Base-by-base conservation (phyloP, 805 yeast genomes). In the Pichia ethanolica region DNA sequence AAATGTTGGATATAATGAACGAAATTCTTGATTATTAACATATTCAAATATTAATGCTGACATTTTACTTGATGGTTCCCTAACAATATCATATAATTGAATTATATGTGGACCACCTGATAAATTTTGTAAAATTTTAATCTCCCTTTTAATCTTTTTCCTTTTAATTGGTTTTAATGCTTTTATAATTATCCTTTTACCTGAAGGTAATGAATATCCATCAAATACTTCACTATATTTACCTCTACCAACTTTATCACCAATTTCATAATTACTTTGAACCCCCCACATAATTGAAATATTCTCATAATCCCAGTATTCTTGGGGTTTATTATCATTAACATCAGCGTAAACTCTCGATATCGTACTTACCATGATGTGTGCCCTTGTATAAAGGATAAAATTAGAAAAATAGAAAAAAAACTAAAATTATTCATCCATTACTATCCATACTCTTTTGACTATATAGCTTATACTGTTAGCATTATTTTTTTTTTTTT, bases 171-270 rank as follows among this genome's bases (percentile, higher is more conserved):
- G 97, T 66, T 90, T 90, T 59, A 90, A 73, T 57, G 89, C 95
- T 65, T 90, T 90, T 56, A 90, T 86, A 40, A 90, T 91, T 60
- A 93, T 85, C 40, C 74, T 73, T 50, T 72, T 75, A 47, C 79
- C 81, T 54, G 78, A 78, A 48, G 78, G 72, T 45, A 86, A 71
- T 62, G 86, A 83, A 41, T 83, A 75, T 32, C 96, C 97, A 63
- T 82, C 85, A 64, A 90, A 90, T 33, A 90, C 97, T 66, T 90
- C 97, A n/a, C 95, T 84, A 68, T 89, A 90, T 70, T 88, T 90
- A 28, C 97, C 97, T 50, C 96, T 77, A 12, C 97, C 97, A 20
- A 90, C 83, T 67, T 89, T 88, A 54, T 77, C 75, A 47, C 86
- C 78, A 53, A 90, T 85, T 65, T 90, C 97, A 65, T 75, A 69